A percentile compares a stretch with the other conserved stretches of the same genome.
Conservation (phyloP, 345 rosid genomes). For the Arabis alpina region DNA sequence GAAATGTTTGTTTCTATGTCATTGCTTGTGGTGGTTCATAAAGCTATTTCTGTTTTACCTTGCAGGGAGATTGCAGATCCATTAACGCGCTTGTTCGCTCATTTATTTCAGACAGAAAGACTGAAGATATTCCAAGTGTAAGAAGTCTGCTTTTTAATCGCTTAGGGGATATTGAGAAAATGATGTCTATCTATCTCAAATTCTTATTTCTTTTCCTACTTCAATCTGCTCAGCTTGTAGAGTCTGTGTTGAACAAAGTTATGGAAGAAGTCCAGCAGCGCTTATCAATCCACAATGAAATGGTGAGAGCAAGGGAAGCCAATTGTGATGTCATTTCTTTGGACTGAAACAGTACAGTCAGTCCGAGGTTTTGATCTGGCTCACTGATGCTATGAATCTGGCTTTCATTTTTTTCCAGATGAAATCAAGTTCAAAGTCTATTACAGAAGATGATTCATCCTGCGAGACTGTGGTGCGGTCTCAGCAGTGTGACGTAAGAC, state of each 20-base stretch:
- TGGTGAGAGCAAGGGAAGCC: conserved; percentile 48
- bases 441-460: conserved; percentile 33
- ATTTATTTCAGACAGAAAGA: conserved; percentile 67
- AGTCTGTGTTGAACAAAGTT: conserved; percentile 75
- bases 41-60: not conserved
- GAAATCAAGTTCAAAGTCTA: conserved; percentile 47
- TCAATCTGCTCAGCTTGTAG: conserved; percentile 60
- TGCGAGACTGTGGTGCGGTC: conserved; percentile 45
- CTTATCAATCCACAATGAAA: conserved; percentile 58
- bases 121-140: conserved; percentile 80
- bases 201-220: conserved; percentile 11
- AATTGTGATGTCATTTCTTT: conserved; percentile 22
- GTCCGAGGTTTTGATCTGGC: conserved; percentile 24
- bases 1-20: conserved; percentile 21
- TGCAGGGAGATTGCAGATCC: conserved; percentile 63
- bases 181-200: conserved; percentile 3
- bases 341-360: not conserved
- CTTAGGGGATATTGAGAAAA: not conserved
- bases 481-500: conserved; percentile 24
- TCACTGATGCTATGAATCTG: conserved; percentile 16
- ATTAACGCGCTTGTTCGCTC: conserved; percentile 65
- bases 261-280: conserved; percentile 80
- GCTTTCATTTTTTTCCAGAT: conserved; percentile 46
- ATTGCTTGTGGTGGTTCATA: conserved; percentile 2
- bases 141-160: conserved; percentile 31